A percentile compares a stretch with the other conserved stretches of the same genome.
Evolutionary conservation across 2,329 filamentous ascomycete genomes (phyloP).

Genomic region (Venturia pyrina): DNA sequence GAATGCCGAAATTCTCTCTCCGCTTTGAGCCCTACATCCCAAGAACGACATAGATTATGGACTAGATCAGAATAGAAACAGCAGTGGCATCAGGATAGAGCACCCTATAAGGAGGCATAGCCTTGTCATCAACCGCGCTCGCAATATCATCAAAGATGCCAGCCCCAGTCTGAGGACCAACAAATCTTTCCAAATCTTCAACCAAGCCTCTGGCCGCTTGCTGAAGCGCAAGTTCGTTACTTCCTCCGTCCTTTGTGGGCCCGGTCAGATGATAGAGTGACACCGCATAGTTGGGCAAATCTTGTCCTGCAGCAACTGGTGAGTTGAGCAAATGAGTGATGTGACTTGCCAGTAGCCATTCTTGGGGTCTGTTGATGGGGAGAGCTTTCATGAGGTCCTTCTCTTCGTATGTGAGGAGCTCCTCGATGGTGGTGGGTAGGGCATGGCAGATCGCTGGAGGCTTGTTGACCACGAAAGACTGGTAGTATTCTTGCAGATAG

Average conservation of each 20-base stretch:
- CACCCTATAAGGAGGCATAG: constrained; percentile 28
- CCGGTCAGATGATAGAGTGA: constrained; percentile 20
- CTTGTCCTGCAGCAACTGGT: constrained; percentile 31
- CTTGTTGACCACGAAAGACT: constrained; percentile 37
- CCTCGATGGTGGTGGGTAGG: constrained; percentile 22
- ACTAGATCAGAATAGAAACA: constrained; percentile 26
- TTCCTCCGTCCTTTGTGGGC: constrained; percentile 3
- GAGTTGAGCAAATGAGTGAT: constrained; percentile 38
- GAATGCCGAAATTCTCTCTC: too few species aligned
- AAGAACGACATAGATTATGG: too few species aligned
- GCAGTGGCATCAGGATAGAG: constrained; percentile 30
- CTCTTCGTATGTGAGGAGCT: constrained; percentile 23
- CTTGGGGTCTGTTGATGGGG: constrained; percentile 31
- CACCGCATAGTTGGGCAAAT: constrained; percentile 32
- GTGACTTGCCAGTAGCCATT: constrained; percentile 38
- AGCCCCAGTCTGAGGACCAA: constrained; percentile 22
- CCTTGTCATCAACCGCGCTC: constrained; percentile 18
- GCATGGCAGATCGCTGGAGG: constrained; percentile 29
- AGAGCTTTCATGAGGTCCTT: constrained; percentile 30
- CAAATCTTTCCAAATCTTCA: constrained; percentile 20
- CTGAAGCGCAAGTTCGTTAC: constrained; percentile 16
- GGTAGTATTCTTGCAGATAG: constrained; percentile 43
- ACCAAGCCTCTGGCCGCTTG: constrained; percentile 18
- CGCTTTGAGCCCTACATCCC: too few species aligned
- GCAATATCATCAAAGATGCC: constrained; percentile 18